Evolutionary conservation across 2,329 filamentous ascomycete species (phyloP), one percentile per base, ranked within the genome.

Genomic region (Talaromyces sp.): DNA sequence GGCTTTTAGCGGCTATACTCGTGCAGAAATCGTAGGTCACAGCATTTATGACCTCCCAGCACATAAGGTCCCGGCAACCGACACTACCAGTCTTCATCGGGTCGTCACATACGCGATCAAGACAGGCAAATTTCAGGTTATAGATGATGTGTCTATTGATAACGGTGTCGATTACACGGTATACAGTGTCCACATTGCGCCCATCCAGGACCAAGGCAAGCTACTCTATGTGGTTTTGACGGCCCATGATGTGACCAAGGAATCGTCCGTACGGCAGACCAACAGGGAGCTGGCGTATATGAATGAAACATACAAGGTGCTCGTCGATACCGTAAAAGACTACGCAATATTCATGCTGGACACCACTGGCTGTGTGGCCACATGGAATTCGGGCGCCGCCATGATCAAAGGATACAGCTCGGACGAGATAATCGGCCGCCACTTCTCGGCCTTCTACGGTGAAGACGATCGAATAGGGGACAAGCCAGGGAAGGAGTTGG

Each of bases 341-440:
- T 86, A 86, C 67, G 84, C 84, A 63, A 87, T 87, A 64, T 88
- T 86, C 68, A 82, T 86, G 75, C 77, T 87, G 31, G 83, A 86
- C 59, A 78, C 82, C 0, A 72, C 76, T 3, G 84, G 84, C n/a
- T 75, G 81, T 66, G 79, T 87, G 16, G 78, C 78, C 1, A 86
- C 84, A 0, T 86, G 84, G 84, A 86, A 86, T 66, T 75, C 77
- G 0, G 84, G 84, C 1, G 84, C 84, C 0, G 75, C 82, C 58
- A 71, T 82, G 12, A 77, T 85, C 66, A 86, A 86, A 68, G 83
- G 83, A 2, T 87, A 85, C 69, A 79, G 68, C 1, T 72, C 76
- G 18, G 75, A 81, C 1, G 84, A 87, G 39, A 83, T 86, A 54
- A 73, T 87, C 18, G 84, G 84, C 12, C 77, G 80, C 65, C 84